Base-by-base conservation (phyloP, 2,329 filamentous ascomycete species). In the Hypomyces perniciosus region DNA sequence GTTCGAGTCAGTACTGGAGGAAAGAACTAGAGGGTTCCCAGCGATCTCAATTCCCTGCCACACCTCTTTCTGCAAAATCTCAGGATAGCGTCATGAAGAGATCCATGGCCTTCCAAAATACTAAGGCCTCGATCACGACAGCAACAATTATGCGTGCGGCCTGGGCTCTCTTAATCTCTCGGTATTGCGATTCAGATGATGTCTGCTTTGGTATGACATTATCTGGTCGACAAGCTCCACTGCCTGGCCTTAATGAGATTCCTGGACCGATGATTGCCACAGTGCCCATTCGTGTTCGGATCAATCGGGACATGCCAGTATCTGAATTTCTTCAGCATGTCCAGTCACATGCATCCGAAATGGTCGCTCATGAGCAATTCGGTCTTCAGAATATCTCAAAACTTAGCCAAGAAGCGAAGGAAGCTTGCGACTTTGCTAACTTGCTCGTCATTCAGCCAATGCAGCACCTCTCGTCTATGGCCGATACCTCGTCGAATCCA, bases 331-430 rank as follows among this genome's bases (percentile, higher is more conserved):
- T 61, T 2, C 46, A 46, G n/a, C 41, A 43, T n/a, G 41, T 63
- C 6, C 62, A 66, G 53, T 50, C 53, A 7, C 54, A 54, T 42
- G 50, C 58, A 4, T 46, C 55, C 12, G 58, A 62, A 41, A 59
- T 60, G 58, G 53, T 57, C 6, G 44, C 53, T 2, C 57, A 53
- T 47, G 65, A 62, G 42, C 55, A 65, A 8, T 53, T 61, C 28
- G 61, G 62, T 12, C 49, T 68, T 2, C 57, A 61, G 5, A 59
- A 65, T 43, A 56, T 43, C 75, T 37, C 47, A 2, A 54, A 52
- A 29, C 26, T 53, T 27, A 31, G 44, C n/a, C n/a, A 26, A 26
- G 47, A 57, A 26, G 52, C 59, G 2, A 47, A 49, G 13, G 52
- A 48, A 6, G 46, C 46, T 5, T 52, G 48, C 31, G 39, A 55